These are phyloP conservation scores for Colletotrichum simmondsii DNA, from an alignment of 2,329 filamentous ascomycete genomes.

Conservation along the genomic window DNA sequence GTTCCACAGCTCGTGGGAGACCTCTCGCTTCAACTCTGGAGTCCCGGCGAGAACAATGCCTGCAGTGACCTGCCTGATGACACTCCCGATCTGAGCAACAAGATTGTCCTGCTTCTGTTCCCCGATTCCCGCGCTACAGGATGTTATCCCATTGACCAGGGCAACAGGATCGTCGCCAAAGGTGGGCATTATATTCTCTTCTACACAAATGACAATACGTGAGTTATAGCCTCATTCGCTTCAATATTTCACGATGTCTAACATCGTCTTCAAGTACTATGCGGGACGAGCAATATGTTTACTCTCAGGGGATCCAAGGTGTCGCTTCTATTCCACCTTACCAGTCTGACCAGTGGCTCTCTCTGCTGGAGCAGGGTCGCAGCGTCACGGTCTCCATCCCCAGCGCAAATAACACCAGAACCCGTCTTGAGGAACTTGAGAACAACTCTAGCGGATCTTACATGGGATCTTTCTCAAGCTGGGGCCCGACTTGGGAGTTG, in stretches of 20 bases:
- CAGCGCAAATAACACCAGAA: constrained; percentile 25
- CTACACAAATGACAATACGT: constrained; percentile 37
- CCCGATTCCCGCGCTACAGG: constrained; percentile 42
- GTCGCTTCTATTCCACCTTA: constrained; percentile 19
- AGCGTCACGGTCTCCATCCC: constrained; percentile 4
- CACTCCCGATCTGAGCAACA: constrained; percentile 51
- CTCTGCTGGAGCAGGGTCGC: neutral
- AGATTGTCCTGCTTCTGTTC: constrained; percentile 52
- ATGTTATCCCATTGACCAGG: constrained; percentile 44
- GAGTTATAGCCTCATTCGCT: neutral
- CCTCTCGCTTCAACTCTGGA: constrained; percentile 34
- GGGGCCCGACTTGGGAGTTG: constrained; percentile 71
- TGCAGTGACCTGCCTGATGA: constrained; percentile 40
- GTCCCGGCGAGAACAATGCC: constrained; percentile 21
- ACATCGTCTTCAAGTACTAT: neutral
- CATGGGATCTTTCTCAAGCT: constrained; percentile 63
- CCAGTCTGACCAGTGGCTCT: constrained; percentile 19
- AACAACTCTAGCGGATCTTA: constrained; percentile 39
- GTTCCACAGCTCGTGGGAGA: constrained; percentile 8
- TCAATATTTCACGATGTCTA: too few species aligned
- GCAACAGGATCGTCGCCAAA: constrained; percentile 51
- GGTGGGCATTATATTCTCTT: constrained; percentile 50
- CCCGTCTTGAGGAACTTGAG: constrained; percentile 21
- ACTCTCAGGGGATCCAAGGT: constrained; percentile 1
- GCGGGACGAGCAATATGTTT: constrained; percentile 16